Conservation (phyloP, 2,329 filamentous ascomycete species). For the Leptographium flavum region DNA sequence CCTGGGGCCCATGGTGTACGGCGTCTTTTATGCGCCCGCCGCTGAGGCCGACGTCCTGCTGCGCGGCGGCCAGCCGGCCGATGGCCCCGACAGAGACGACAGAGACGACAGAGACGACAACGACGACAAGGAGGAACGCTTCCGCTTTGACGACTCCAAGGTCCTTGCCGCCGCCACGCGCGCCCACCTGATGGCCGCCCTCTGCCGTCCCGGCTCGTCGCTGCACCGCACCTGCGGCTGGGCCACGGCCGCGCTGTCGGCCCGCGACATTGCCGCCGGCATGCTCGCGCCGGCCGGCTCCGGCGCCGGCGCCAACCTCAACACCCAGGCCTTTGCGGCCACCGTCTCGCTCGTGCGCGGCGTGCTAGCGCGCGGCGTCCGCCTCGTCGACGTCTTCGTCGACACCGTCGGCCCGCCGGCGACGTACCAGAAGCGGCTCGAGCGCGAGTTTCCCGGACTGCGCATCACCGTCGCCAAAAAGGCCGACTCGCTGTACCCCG, state of each 20-base stretch:
- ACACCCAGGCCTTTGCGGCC: conserved; percentile 88
- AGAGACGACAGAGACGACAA: background rate
- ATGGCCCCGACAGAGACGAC: background rate
- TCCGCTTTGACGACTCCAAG: conserved; percentile 94
- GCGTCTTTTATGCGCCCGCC: conserved; percentile 61
- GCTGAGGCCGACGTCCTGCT: conserved; percentile 59
- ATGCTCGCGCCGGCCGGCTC: conserved; percentile 55
- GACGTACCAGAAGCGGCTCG: conserved; percentile 71
- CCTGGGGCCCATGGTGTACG: conserved; percentile 68
- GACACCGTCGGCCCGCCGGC: conserved; percentile 82
- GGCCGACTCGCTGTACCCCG: conserved; percentile 83
- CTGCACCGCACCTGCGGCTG: conserved; percentile 54
- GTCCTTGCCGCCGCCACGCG: conserved; percentile 72
- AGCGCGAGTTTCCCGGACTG: conserved; percentile 66
- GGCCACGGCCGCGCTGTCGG: conserved; percentile 69
- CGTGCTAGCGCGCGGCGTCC: conserved; percentile 64
- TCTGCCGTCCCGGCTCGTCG: conserved; percentile 47
- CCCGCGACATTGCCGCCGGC: conserved; percentile 64
- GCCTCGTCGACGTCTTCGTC: conserved; percentile 81
- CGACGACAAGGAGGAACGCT: conserved; percentile 28
- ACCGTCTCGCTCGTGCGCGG: conserved; percentile 70
- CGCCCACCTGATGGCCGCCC: conserved; percentile 49
- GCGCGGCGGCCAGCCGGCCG: conserved; percentile 23
- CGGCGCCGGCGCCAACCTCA: conserved; percentile 64
- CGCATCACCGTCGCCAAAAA: conserved; percentile 74